Conservation (phyloP, 257 asterid species). For the Solanum raphanifolium region DNA sequence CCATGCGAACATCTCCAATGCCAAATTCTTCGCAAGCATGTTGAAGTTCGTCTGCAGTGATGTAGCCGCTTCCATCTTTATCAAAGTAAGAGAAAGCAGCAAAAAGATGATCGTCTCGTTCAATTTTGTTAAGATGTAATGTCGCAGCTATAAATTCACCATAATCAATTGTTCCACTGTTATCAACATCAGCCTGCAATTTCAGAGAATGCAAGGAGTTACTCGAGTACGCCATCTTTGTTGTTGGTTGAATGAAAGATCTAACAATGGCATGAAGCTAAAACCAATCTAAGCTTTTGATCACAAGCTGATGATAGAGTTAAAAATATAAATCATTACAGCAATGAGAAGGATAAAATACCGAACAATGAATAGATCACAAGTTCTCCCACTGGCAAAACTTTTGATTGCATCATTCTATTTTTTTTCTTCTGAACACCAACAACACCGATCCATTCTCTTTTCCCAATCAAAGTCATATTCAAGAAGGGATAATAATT, state of each 20-base stretch:
- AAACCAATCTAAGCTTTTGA: neutral
- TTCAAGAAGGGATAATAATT: too few relatives aligned
- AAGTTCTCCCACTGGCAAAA: neutral
- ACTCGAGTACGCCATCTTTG: neutral
- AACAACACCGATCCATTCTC: too few relatives aligned
- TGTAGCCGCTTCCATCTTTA: slow-evolving; percentile 15
- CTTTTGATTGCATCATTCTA: too few relatives aligned
- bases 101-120: slow-evolving; percentile 37
- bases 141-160: slow-evolving; percentile 90
- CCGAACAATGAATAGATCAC: neutral
- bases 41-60: slow-evolving; percentile 15
- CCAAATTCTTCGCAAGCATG: slow-evolving; percentile 24
- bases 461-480: too few relatives aligned
- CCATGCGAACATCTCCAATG: slow-evolving; percentile 62
- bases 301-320: neutral
- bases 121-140: slow-evolving; percentile 70
- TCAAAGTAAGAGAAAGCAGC: slow-evolving; percentile 15
- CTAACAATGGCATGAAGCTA: neutral
- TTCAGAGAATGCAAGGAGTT: slow-evolving; percentile 3
- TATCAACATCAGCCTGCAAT: slow-evolving; percentile 81
- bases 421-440: too few relatives aligned
- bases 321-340: neutral
- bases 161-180: slow-evolving; percentile 81
- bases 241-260: neutral
- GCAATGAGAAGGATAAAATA: neutral